Evolutionary conservation across 2,329 filamentous ascomycete species (phyloP).

Genomic region (Dothideomycetes sp.): DNA sequence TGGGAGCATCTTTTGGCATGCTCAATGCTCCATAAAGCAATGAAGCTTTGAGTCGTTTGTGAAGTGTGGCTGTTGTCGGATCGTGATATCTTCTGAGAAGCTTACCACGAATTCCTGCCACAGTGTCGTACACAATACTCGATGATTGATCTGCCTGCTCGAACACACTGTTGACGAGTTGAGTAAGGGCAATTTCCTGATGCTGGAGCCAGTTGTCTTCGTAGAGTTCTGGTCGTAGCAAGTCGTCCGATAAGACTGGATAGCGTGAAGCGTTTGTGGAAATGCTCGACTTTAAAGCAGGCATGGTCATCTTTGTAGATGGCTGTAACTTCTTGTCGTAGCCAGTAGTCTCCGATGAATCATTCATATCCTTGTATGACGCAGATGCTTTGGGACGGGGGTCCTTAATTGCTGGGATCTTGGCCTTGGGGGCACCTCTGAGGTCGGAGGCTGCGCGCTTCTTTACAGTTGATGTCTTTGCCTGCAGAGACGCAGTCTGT

Average conservation of each 20-base stretch:
- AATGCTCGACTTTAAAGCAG: too few species aligned
- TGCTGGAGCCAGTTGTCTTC: slow-evolving; percentile 55
- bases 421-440: slow-evolving; percentile 5
- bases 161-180: slow-evolving; percentile 50
- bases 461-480: neutral
- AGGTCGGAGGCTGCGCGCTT: slow-evolving; percentile 9
- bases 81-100: slow-evolving; percentile 48
- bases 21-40: slow-evolving; percentile 49
- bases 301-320: too few species aligned
- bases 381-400: neutral
- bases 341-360: too few species aligned
- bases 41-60: slow-evolving; percentile 51
- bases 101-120: slow-evolving; percentile 32
- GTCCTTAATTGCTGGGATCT: slow-evolving; percentile 1
- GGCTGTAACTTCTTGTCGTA: too few species aligned
- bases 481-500: neutral
- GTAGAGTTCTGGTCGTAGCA: slow-evolving; percentile 49
- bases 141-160: slow-evolving; percentile 29
- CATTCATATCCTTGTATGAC: too few species aligned
- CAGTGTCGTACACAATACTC: slow-evolving; percentile 5
- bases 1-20: slow-evolving; percentile 43
- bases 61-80: slow-evolving; percentile 39
- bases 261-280: slow-evolving; percentile 28
- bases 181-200: slow-evolving; percentile 52
- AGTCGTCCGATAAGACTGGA: slow-evolving; percentile 45